Conservation (phyloP, 2,329 filamentous ascomycete genomes). For the Penicillium capsulatum region DNA sequence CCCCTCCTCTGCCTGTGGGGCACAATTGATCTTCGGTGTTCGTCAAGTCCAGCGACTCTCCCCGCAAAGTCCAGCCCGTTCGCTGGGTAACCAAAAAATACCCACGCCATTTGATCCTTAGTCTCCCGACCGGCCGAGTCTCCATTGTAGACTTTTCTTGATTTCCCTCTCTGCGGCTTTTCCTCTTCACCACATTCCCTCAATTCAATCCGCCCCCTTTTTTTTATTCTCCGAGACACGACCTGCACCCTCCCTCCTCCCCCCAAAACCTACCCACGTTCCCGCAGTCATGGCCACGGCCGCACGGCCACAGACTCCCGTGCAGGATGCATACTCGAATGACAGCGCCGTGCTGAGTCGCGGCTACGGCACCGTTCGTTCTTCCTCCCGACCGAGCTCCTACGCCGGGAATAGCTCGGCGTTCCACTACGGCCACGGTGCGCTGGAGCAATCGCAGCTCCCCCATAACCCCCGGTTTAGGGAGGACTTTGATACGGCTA, state of each 20-base stretch:
- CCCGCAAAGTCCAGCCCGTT: not conserved
- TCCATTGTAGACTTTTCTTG: too few relatives aligned
- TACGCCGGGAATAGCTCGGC: slow-evolving; percentile 36
- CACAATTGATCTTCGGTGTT: not conserved
- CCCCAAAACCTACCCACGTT: slow-evolving; percentile 16
- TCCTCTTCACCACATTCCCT: too few relatives aligned
- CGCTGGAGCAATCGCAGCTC: slow-evolving; percentile 29
- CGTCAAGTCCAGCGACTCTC: not conserved
- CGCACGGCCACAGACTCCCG: slow-evolving; percentile 38
- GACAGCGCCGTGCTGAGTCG: slow-evolving; percentile 31
- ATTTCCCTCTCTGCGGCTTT: too few relatives aligned
- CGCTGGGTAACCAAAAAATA: not conserved
- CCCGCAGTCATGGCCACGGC: slow-evolving; percentile 33
- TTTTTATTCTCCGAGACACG: too few relatives aligned
- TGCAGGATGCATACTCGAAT: slow-evolving; percentile 37
- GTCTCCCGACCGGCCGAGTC: too few relatives aligned
- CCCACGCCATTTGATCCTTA: not conserved
- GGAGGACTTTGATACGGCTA: slow-evolving; percentile 37
- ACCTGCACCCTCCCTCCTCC: slow-evolving; percentile 5
- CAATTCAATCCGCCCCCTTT: too few relatives aligned
- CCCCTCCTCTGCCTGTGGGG: slow-evolving; percentile 5
- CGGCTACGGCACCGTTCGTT: slow-evolving; percentile 29
- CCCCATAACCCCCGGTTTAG: slow-evolving; percentile 38
- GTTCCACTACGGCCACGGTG: slow-evolving; percentile 35
- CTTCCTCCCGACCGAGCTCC: slow-evolving; percentile 41